Conservation (phyloP, 2,329 filamentous ascomycete genomes). For the Cytospora leucostoma region DNA sequence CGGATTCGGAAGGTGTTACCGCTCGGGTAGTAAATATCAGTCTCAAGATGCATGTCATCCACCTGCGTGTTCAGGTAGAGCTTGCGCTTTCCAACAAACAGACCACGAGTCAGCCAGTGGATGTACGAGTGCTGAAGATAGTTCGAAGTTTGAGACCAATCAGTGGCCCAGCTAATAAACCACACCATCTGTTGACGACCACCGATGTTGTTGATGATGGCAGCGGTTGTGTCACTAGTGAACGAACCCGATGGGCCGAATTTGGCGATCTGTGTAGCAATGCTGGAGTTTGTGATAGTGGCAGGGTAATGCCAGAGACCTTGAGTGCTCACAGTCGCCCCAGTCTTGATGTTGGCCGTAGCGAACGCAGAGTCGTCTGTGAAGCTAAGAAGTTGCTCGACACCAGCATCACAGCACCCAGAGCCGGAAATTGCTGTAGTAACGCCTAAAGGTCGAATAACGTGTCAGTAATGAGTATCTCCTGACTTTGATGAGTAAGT, state of each 20-base stretch:
- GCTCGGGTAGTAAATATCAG: slow-evolving; percentile 51
- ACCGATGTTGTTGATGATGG: slow-evolving; percentile 60
- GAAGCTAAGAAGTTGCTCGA: slow-evolving; percentile 55
- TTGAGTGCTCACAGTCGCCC: slow-evolving; percentile 48
- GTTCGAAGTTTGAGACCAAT: slow-evolving; percentile 52
- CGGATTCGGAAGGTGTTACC: slow-evolving; percentile 52
- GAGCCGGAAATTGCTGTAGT: slow-evolving; percentile 30
- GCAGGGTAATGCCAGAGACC: slow-evolving; percentile 63
- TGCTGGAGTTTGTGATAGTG: slow-evolving; percentile 52
- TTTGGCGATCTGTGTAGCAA: slow-evolving; percentile 55
- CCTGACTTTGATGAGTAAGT: slow-evolving; percentile 18
- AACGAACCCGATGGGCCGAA: slow-evolving; percentile 50
- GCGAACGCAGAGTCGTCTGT: slow-evolving; percentile 56
- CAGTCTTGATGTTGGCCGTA: slow-evolving; percentile 54
- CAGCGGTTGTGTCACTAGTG: slow-evolving; percentile 48
- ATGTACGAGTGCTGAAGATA: slow-evolving; percentile 65
- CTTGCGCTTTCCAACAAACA: slow-evolving; percentile 58
- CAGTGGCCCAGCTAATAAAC: slow-evolving; percentile 53
- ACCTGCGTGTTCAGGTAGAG: slow-evolving; percentile 59
- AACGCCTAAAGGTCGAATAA: slow-evolving; percentile 25
- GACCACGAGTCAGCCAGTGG: slow-evolving; percentile 60
- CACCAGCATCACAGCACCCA: slow-evolving; percentile 50
- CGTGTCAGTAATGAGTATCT: slow-evolving; percentile 2
- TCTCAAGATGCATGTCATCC: slow-evolving; percentile 62
- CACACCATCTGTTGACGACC: slow-evolving; percentile 63